These are phyloP conservation scores for Dothideomycetes sp. DNA, from an alignment of 2,329 filamentous ascomycete species.

Conservation along the genomic window DNA sequence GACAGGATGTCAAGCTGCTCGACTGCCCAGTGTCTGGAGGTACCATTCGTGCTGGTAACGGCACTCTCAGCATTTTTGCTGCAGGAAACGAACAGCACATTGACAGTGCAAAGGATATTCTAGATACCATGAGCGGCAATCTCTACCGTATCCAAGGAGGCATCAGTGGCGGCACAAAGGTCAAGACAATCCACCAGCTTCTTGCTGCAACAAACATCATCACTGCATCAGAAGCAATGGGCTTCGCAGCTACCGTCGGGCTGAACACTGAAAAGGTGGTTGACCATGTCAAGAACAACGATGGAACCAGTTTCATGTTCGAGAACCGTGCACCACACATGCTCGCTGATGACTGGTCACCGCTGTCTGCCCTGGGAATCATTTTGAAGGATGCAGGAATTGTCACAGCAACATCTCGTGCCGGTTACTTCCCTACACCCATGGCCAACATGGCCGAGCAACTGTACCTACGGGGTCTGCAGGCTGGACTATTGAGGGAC, in stretches of 20 bases:
- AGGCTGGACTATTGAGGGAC: constrained; percentile 46
- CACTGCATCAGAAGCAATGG: constrained; percentile 47
- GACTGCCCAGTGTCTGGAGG: constrained; percentile 68
- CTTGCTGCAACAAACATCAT: constrained; percentile 51
- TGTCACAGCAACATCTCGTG: constrained; percentile 56
- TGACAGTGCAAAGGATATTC: constrained; percentile 47
- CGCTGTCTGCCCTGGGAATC: constrained; percentile 36
- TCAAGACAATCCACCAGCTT: constrained; percentile 51
- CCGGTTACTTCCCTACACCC: constrained; percentile 49
- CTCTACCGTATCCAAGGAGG: constrained; percentile 47
- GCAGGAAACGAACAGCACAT: constrained; percentile 47
- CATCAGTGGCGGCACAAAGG: constrained; percentile 45
- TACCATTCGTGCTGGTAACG: constrained; percentile 57
- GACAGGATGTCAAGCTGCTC: constrained; percentile 57
- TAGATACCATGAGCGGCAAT: constrained; percentile 59
- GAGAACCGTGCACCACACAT: constrained; percentile 47
- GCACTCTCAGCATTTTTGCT: constrained; percentile 68
- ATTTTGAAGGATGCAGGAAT: constrained; percentile 48
- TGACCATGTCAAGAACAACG: constrained; percentile 37
- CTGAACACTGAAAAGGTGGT: constrained; percentile 42
- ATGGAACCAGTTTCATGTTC: constrained; percentile 46
- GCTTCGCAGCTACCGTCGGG: constrained; percentile 45
- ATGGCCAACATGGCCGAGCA: constrained; percentile 57
- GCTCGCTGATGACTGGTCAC: constrained; percentile 42
- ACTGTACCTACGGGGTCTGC: constrained; percentile 51